Percentiles rank a stretch among this genome's conserved stretches.
phyloP scores from a whole-genome alignment of 2,329 filamentous ascomycete genomes.

The Talaromyces atroroseus region DNA sequence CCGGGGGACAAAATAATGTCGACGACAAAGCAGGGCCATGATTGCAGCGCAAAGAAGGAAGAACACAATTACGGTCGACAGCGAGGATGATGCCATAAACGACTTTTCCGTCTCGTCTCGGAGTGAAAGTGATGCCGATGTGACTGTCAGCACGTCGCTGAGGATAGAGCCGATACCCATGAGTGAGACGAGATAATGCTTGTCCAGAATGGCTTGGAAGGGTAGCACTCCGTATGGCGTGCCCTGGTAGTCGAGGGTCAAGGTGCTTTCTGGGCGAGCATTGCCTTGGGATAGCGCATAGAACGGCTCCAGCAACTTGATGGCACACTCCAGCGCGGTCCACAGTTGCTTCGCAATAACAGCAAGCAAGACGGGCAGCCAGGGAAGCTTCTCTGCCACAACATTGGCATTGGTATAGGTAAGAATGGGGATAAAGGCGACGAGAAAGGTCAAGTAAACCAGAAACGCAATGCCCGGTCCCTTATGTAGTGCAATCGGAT shows the following conservation, averaged over 20 bases:
- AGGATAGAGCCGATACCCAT: constrained; percentile 43
- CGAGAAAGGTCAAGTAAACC: constrained; percentile 34
- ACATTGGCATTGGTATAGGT: constrained; percentile 36
- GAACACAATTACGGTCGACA: constrained; percentile 59
- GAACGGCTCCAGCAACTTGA: constrained; percentile 46
- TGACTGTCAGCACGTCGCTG: constrained; percentile 44
- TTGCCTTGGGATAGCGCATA: constrained; percentile 41
- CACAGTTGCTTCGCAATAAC: constrained; percentile 44
- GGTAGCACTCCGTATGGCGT: constrained; percentile 43
- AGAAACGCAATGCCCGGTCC: constrained; percentile 38
- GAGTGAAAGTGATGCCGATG: constrained; percentile 43
- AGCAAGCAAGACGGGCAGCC: constrained; percentile 42
- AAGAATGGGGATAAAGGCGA: constrained; percentile 37
- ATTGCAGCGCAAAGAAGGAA: constrained; percentile 58
- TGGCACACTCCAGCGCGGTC: constrained; percentile 43
- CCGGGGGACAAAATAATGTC: constrained; percentile 67
- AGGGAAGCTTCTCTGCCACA: constrained; percentile 38
- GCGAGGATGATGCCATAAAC: constrained; percentile 60
- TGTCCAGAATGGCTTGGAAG: constrained; percentile 38
- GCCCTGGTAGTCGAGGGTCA: constrained; percentile 47
- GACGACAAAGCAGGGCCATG: constrained; percentile 57
- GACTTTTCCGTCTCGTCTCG: constrained; percentile 48
- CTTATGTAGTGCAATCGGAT: constrained; percentile 42
- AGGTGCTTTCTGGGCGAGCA: constrained; percentile 39
- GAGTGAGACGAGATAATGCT: constrained; percentile 42